These are phyloP conservation scores for Grammothele lineata DNA, from an alignment of 768 basidiomycete genomes.

Conservation along the genomic window DNA sequence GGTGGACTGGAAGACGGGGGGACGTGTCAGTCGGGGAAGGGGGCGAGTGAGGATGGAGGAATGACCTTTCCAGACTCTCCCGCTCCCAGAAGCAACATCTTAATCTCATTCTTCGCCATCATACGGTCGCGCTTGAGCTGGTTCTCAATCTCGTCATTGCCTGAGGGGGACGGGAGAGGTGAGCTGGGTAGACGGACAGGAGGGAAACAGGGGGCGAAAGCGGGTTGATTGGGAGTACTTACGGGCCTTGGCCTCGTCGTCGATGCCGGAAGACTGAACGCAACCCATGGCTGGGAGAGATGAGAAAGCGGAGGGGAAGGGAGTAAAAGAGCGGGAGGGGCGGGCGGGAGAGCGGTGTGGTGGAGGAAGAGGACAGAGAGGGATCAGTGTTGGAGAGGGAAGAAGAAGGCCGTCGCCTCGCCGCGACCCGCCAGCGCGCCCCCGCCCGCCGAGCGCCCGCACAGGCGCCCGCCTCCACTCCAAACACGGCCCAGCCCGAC, in stretches of 20 bases:
- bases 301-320: slow-evolving; percentile 10
- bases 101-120: slow-evolving; percentile 91
- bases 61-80: slow-evolving; percentile 93
- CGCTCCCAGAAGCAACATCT: slow-evolving; percentile 93
- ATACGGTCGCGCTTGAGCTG: slow-evolving; percentile 86
- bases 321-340: slow-evolving; percentile 8
- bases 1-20: slow-evolving; percentile 53
- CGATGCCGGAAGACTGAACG: slow-evolving; percentile 62
- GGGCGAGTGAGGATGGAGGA: background rate
- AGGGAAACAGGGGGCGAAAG: background rate
- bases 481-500: no score
- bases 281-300: slow-evolving; percentile 80
- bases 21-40: background rate
- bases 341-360: slow-evolving; percentile 6
- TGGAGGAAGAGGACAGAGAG: slow-evolving; percentile 4
- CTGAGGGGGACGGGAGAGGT: slow-evolving; percentile 32
- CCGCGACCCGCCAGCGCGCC: no score
- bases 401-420: slow-evolving; percentile 1
- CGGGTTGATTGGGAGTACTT: slow-evolving; percentile 32
- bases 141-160: slow-evolving; percentile 91
- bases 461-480: no score
- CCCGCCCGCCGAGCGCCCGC: no score
- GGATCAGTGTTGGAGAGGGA: background rate
- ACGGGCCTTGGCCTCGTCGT: slow-evolving; percentile 84
- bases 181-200: background rate